Evolutionary conservation across 2,329 filamentous ascomycete species (phyloP).

Genomic region (Ascochyta koolunga): DNA sequence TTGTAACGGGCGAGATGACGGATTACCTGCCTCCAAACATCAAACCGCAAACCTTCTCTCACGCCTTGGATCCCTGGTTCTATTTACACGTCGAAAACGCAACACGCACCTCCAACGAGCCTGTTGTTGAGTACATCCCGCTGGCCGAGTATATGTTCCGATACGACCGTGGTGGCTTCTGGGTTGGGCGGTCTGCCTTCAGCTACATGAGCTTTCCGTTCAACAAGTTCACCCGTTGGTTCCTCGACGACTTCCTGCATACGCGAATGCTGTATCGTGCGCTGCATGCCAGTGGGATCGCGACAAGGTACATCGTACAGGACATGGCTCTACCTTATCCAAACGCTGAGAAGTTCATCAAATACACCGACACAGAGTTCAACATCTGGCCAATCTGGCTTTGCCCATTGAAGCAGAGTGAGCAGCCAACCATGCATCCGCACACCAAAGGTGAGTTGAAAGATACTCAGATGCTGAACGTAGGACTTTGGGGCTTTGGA

Average conservation of each 20-base stretch:
- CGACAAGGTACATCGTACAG: constrained; percentile 68
- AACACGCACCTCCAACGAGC: constrained; percentile 40
- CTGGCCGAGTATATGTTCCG: constrained; percentile 72
- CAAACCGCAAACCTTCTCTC: constrained; percentile 49
- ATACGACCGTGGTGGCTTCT: constrained; percentile 73
- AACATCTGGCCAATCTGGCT: constrained; percentile 58
- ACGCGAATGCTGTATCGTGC: constrained; percentile 71
- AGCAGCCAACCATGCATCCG: constrained; percentile 43
- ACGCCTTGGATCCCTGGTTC: constrained; percentile 58
- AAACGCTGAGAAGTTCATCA: constrained; percentile 52
- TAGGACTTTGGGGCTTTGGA: constrained; percentile 78
- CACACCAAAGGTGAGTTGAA: constrained; percentile 38
- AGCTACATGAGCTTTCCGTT: constrained; percentile 69
- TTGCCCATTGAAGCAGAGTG: constrained; percentile 51
- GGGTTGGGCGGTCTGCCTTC: constrained; percentile 68
- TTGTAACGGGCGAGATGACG: constrained; percentile 54
- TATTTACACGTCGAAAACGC: constrained; percentile 55
- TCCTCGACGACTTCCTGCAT: constrained; percentile 68
- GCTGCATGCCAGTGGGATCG: constrained; percentile 65
- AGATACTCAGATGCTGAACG: constrained; percentile 56
- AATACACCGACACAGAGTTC: constrained; percentile 49
- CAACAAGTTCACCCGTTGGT: constrained; percentile 65
- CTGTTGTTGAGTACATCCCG: constrained; percentile 62
- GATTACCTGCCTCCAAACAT: constrained; percentile 39
- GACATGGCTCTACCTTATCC: constrained; percentile 61